Base-by-base conservation (phyloP, 352 stramenopile species). In the Pythium volutum region DNA sequence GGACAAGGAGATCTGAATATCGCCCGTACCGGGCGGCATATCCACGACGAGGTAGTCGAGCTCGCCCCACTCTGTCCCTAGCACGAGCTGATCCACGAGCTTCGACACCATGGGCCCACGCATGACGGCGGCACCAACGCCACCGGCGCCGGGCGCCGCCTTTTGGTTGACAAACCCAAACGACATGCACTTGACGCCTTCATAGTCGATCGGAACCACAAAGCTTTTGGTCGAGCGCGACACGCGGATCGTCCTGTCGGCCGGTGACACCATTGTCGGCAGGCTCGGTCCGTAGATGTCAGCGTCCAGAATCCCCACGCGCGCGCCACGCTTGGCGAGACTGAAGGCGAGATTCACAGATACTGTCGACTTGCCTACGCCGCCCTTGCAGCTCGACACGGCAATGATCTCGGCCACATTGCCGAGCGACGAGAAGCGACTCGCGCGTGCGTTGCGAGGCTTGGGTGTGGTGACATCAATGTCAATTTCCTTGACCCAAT, bases 1-100 rank as follows among this genome's bases (percentile, higher is more conserved):
- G 29, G 91, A 97, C 46, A 99, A 74, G 0, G 97, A 99, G 38
- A 99, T 93, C 59, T 99, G 97, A 65, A 99, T 98, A 64, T 99
- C 98, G 52, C 98, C 98, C 14, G 98, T 99, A 46, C 98, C 98
- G 5, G 98, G 98, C 10, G 98, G 98, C 95, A 99, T 99, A 67
- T 99, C 85, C 20, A 95, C 91, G n/a, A 99, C 77, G 41, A 99
- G 73, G 72, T 99, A 99, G 77, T 99, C 98, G n/a, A 99, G 74
- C 31, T 97, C 81, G n/a, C 97, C 97, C 98, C 98, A 99, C 65
- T 98, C 84, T 0, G 97, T 99, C 7, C 97, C 86, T 9, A 94
- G 71, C 53, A 96, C 61, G 51, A 99, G 95, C 71, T 99, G 97
- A 69, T 98, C 90, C 25, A 99, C 75, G 29, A 99, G 74, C 75